Base-by-base conservation (phyloP, 805 yeast species). In the Ogataea populi-albae region DNA sequence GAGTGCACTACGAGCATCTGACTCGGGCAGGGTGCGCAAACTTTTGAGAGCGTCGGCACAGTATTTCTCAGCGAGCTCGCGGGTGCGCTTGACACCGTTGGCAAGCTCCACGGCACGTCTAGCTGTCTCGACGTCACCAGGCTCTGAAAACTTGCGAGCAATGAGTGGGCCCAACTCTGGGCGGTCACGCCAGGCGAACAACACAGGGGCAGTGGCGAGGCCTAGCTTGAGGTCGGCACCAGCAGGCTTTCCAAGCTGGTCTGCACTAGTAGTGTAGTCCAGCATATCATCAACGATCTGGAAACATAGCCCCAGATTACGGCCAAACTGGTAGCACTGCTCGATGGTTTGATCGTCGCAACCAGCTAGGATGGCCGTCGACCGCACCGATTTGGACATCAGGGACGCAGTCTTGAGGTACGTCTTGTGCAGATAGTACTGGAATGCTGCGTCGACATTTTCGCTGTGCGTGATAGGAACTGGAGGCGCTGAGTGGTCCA, bases 211-310 rank as follows among this genome's bases (percentile, higher is more conserved):
- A 1, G 98, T 93, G 1, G 98, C 98, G 49, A 93, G 72, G 0
- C 98, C 98, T 28, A 93, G 69, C 59, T 89, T 79, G 49, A 93
- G 71, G 64, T 93, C 98, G 4, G 96, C 97, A 50, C 93, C 95
- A 6, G 95, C 81, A 3, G 98, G 98, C 61, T 93, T 93, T 23
- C 98, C 98, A 39, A 93, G 66, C 34, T 85, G 78, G 26, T 76
- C 77, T 14, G 86, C 86, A 20, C 89, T 78, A n/a, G 87, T 80
- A 0, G 97, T 87, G 60, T 86, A 93, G 63, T 93, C 98, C 46
- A 93, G 73, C 81, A 91, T 79, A 61, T 93, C 98, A 63, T 93
- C 98, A 14, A 93, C 94, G 40, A 93, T 73, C 65, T 91, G 98
- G 73, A 93, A 93, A 57, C 97, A 93, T 25, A 93, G 73, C 0